phyloP scores from a whole-genome alignment of 2,329 filamentous ascomycete genomes.

The Diaporthe caulivora region DNA sequence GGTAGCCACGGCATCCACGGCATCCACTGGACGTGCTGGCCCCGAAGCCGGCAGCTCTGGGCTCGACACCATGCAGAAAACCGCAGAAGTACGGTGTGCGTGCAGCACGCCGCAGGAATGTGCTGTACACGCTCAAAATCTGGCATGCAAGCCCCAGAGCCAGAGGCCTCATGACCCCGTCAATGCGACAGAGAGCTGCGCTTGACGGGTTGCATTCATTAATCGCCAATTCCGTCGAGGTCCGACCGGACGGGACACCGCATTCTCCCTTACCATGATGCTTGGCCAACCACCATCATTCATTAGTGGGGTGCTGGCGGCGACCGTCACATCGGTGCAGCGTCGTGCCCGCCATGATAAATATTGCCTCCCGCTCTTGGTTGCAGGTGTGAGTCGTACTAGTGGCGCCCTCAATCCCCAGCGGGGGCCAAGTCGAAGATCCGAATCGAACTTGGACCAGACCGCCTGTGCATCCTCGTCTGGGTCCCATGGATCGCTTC shows the following conservation, averaged over 20 bases:
- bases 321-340: constrained; percentile 31
- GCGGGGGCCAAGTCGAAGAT: background rate
- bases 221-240: background rate
- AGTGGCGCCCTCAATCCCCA: constrained; percentile 7
- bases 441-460: constrained; percentile 26
- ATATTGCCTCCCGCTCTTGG: constrained; percentile 31
- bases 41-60: constrained; percentile 33
- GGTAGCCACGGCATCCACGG: background rate
- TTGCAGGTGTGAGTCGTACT: constrained; percentile 23
- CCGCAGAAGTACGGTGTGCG: constrained; percentile 40
- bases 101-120: constrained; percentile 18
- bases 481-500: constrained; percentile 2
- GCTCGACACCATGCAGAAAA: constrained; percentile 30
- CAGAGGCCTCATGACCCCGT: constrained; percentile 25
- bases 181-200: constrained; percentile 16
- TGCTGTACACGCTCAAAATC: constrained; percentile 24
- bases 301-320: constrained; percentile 2
- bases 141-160: constrained; percentile 14
- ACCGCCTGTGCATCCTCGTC: constrained; percentile 7
- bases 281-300: background rate
- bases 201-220: constrained; percentile 6
- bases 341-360: constrained; percentile 15
- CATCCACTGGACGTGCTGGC: constrained; percentile 22
- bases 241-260: constrained; percentile 20
- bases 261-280: constrained; percentile 17